Base-by-base conservation (phyloP, 495 filamentous ascomycete genomes). In the Penicillium bialowiezense region DNA sequence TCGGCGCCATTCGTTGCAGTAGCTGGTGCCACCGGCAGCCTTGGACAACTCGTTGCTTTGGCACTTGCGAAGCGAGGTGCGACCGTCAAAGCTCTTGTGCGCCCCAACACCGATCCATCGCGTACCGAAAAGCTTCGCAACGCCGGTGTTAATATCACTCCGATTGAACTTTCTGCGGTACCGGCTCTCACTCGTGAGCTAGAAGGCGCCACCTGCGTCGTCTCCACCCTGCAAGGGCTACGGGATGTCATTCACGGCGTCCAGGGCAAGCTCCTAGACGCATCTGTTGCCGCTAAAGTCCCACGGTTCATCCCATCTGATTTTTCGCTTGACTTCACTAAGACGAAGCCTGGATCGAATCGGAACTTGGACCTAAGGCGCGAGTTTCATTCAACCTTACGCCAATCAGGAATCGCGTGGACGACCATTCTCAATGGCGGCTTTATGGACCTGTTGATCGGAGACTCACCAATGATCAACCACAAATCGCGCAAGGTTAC, bases 31-130 rank as follows among this genome's bases (percentile, higher is more conserved):
- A 40, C 53, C 5, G 53, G 53, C 26, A 33, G 29, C 15, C 43
- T 56, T 12, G 53, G 53, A 21, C 35, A 44, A 18, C 48, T 56
- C 7, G 42, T 56, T 26, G 38, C 44, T 9, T 23, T 32, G 21
- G 48, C 41, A 23, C 32, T 56, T 3, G 13, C 39, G 7, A 42
- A 51, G 12, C 53, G 53, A 8, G 53, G 48, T 15, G 39, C 48
- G 14, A 15, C 53, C 6, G 54, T 56, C 14, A 56, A 56, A 33
- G 54, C 54, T 23, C 48, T 56, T 6, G 54, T 56, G 1, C 54
- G 54, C 32, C 54, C 54, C 2, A 44, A 48, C 29, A 56, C 54
- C n/a, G 37, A 47, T 18, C 42, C 48, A 20, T 48, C 37, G 12
- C 54, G 54, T 23, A 48, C 43, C 35, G 21, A 48, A 9, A 42